Evolutionary conservation across 139 green algal genomes (phyloP), one percentile per base, ranked within the genome.

Genomic region (Volvox reticuliferus): DNA sequence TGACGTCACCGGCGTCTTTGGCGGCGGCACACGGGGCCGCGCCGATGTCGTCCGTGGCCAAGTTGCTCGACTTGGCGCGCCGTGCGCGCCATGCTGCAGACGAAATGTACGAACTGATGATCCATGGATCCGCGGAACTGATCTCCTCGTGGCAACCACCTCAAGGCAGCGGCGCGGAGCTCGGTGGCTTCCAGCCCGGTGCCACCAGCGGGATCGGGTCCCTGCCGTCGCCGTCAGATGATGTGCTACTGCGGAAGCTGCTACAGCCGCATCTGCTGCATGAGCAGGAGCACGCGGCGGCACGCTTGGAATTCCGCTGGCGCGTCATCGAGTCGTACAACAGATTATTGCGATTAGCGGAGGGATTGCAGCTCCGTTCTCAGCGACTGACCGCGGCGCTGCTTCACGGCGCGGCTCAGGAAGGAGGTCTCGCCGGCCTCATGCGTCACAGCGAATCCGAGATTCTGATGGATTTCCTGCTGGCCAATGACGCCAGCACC

Each of bases 221-320:
- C n/a, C n/a, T 16, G 32, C 63, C 22, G 19, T 18, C 61, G 55
- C 81, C 61, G 61, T 30, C 22, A 28, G 62, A 67, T 67, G 63
- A 36, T n/a, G 12, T n/a, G 22, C 83, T 89, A 19, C 24, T 89
- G 36, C 83, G 83, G 26, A 89, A 89, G 83, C 36, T 89, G 22
- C 24, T 50, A 37, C 83, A 16, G 68, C 65, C 6, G 63, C 82
- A 22, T 33, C 33, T 9, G 65, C 32, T 35, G 0, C 55, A 78
- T 2, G 21, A 35, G 55, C 61, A 32, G 17, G 24, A 20, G 19
- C 1, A 1, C 21, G 76, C 18, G 32, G 32, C 76, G 32, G 36
- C 36, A 24, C 63, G 22, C 0, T 33, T 21, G 36, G 67, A 80
- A 68, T 28, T 69, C 14, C 67, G n/a, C 30, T 0, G 3, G 68